Evolutionary conservation across 768 basidiomycete species (phyloP).

Genomic region (Podaxis sp.): DNA sequence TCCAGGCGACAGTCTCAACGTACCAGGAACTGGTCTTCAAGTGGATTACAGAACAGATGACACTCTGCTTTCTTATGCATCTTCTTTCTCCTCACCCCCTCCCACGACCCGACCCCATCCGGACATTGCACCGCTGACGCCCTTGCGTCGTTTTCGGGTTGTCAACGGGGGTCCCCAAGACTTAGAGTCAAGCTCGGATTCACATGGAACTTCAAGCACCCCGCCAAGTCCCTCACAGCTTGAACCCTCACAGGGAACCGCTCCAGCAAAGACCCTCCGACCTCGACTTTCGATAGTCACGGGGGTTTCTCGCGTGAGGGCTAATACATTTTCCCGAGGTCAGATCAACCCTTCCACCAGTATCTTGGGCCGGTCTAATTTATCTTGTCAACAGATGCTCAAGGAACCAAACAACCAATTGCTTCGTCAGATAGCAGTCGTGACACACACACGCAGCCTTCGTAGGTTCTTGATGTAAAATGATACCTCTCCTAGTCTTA

Average conservation of each 20-base stretch:
- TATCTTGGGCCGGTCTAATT: not conserved
- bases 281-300: conserved; percentile 11
- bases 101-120: not conserved
- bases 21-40: not conserved
- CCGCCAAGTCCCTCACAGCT: not conserved
- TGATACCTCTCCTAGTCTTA: not conserved
- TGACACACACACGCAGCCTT: not conserved
- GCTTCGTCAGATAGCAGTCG: not conserved
- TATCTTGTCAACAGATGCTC: not conserved
- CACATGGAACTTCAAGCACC: not conserved
- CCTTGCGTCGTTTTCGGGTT: not conserved
- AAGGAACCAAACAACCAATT: not conserved
- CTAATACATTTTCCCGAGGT: not conserved
- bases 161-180: not conserved
- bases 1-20: not conserved
- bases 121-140: not conserved
- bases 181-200: conserved; percentile 1
- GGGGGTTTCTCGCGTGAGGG: not conserved
- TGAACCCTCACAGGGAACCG: not conserved
- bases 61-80: not conserved
- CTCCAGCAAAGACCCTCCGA: not conserved
- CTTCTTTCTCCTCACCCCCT: not conserved
- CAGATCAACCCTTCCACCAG: not conserved
- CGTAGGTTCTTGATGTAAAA: not conserved
- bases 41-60: not conserved